Evolutionary conservation across 169 alveolate species (phyloP).

Genomic region (Eimeria falciformis): DNA sequence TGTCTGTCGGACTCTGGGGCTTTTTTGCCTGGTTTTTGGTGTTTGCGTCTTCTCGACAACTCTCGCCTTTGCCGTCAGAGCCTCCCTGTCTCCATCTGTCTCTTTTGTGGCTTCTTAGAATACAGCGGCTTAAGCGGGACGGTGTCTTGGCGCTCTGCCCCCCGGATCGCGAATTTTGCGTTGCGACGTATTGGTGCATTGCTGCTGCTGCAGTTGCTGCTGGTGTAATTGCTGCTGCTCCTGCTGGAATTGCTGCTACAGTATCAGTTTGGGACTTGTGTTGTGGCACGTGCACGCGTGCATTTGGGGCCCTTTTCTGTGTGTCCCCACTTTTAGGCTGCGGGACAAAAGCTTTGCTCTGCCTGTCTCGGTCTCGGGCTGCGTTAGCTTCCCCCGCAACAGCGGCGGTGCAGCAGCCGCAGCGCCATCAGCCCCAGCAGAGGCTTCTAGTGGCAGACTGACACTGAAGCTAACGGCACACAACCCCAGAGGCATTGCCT

Average conservation of each 20-base stretch:
- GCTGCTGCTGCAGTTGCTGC: constrained; percentile 41
- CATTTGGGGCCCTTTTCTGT: neutral
- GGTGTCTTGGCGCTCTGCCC: constrained; percentile 55
- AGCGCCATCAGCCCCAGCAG: constrained; percentile 5
- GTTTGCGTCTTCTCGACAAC: neutral
- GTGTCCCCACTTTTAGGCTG: constrained; percentile 1
- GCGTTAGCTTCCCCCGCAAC: constrained; percentile 15
- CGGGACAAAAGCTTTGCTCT: constrained; percentile 1
- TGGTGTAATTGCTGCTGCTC: constrained; percentile 25
- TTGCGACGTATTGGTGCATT: constrained; percentile 54
- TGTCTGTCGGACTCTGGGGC: too few relatives aligned
- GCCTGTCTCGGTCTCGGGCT: constrained; percentile 59
- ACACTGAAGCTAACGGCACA: neutral
- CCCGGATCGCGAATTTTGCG: constrained; percentile 36
- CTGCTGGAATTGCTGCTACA: constrained; percentile 9
- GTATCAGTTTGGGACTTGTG: neutral
- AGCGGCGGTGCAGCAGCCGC: constrained; percentile 32
- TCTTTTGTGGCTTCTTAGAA: neutral
- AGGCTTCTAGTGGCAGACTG: neutral
- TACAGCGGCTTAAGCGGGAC: constrained; percentile 26
- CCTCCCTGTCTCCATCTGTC: neutral
- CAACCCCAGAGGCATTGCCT: neutral
- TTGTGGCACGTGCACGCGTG: neutral
- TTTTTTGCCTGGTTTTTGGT: neutral
- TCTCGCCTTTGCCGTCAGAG: neutral